These are phyloP conservation scores for Globisporangium nodosum DNA, from an alignment of 352 stramenopile species.

Conservation along the genomic window DNA sequence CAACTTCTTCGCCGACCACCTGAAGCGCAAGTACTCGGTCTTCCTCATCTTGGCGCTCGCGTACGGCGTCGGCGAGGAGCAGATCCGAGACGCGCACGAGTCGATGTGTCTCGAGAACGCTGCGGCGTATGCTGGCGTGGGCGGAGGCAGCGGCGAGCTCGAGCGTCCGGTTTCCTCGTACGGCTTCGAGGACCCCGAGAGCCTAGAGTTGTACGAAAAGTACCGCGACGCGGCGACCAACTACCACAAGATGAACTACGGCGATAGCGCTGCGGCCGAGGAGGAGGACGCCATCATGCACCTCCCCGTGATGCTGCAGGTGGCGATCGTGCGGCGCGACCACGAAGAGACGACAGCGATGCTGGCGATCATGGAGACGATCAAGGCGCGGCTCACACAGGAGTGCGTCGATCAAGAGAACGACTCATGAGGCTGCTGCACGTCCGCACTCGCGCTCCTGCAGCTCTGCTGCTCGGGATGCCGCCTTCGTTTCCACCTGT, in stretches of 20 bases:
- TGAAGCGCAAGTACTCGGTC: constrained; percentile 86
- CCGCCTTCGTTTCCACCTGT: too few species aligned
- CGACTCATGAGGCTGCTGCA: constrained; percentile 20
- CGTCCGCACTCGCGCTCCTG: neutral
- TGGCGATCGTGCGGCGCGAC: constrained; percentile 64
- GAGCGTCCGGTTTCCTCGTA: constrained; percentile 46
- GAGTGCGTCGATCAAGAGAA: constrained; percentile 50
- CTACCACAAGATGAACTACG: constrained; percentile 87
- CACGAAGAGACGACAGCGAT: constrained; percentile 68
- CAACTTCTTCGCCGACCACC: constrained; percentile 80
- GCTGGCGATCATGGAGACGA: constrained; percentile 66
- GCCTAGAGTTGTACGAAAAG: constrained; percentile 78
- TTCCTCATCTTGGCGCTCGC: constrained; percentile 80
- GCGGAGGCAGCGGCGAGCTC: constrained; percentile 56
- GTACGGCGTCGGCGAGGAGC: constrained; percentile 67
- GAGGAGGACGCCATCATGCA: constrained; percentile 89
- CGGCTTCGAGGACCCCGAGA: constrained; percentile 73
- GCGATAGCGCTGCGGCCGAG: constrained; percentile 59
- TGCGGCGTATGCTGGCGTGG: constrained; percentile 63
- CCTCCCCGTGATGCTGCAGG: constrained; percentile 83
- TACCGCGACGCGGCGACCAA: constrained; percentile 76
- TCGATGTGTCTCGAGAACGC: constrained; percentile 79
- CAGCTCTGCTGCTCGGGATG: too few species aligned
- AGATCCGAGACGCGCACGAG: constrained; percentile 79
- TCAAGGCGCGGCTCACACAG: constrained; percentile 59